These are phyloP conservation scores for Globisporangium barbulae DNA, from an alignment of 352 stramenopile genomes.

Conservation along the genomic window DNA sequence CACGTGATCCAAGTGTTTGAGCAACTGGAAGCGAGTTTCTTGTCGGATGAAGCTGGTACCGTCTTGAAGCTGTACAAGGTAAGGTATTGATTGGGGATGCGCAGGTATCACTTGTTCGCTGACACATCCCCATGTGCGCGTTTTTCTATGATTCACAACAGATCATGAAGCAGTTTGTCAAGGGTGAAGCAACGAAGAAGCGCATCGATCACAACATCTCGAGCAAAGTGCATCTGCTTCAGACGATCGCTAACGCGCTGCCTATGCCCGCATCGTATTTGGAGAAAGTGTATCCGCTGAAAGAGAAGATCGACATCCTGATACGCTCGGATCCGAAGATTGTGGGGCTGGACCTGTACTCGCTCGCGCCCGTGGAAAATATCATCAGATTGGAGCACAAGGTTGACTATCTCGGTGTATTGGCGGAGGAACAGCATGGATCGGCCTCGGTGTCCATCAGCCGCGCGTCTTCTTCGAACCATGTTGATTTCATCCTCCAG, in stretches of 20 bases:
- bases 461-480: constrained; percentile 52
- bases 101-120: not conserved
- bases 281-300: constrained; percentile 34
- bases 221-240: constrained; percentile 46
- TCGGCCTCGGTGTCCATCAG: constrained; percentile 56
- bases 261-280: constrained; percentile 32
- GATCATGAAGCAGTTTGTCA: constrained; percentile 49
- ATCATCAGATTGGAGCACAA: constrained; percentile 72
- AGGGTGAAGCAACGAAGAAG: constrained; percentile 49
- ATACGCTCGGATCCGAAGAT: constrained; percentile 72
- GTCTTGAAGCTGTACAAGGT: constrained; percentile 40
- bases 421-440: constrained; percentile 56
- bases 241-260: constrained; percentile 42
- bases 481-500: constrained; percentile 69
- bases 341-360: constrained; percentile 62
- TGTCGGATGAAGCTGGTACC: constrained; percentile 28
- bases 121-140: not conserved
- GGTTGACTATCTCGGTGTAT: constrained; percentile 61
- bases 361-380: constrained; percentile 37
- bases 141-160: constrained; percentile 7
- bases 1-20: constrained; percentile 65
- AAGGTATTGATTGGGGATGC: constrained; percentile 5
- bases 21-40: constrained; percentile 41
- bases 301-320: constrained; percentile 54
- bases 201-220: constrained; percentile 33